Base-by-base conservation (phyloP, 2,329 filamentous ascomycete genomes). In the Microsporum ferrugineum region DNA sequence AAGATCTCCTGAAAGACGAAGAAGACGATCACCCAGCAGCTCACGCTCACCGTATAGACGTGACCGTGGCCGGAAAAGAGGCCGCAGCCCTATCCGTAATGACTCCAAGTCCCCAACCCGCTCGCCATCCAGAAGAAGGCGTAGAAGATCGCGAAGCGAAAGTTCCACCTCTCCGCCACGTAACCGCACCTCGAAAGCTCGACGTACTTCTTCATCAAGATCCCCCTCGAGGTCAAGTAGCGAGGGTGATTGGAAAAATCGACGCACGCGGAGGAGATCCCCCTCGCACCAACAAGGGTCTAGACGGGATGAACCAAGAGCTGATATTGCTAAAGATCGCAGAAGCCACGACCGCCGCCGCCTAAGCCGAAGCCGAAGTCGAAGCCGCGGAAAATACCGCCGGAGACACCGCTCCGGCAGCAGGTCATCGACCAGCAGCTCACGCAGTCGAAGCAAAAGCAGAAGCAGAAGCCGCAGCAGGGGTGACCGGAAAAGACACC, bases 111-210 rank as follows among this genome's bases (percentile, higher is more conserved):
- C 79, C 71, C 71, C 68, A 66, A 73, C 76, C 71, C 79, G 78
- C 79, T 83, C 80, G 81, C 80, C 73, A 75, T 77, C 77, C 71
- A 74, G 78, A 75, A 82, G 78, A 78, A 71, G 76, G 75, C 69
- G 72, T 63, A 73, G 73, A 67, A 70, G 69, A 66, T 71, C 71
- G 58, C 73, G 70, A 68, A 75, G 70, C 64, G 65, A 68, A 57
- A 74, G 72, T 33, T 71, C 68, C 31, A 70, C 73, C 27, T 74
- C 72, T 60, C 66, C 70, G 59, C 67, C 69, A 57, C 66, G 68
- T 59, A 63, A 65, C 62, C 68, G 69, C 59, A 72, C 68, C 58
- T 67, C 66, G 63, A 72, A 72, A 63, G 71, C 34, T 23, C 33
- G 55, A 7, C 34, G 34, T 29, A 23, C 31, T 57, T 71, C 71